These are phyloP conservation scores for Phytopythium litorale DNA, from an alignment of 352 stramenopile species.

Conservation along the genomic window DNA sequence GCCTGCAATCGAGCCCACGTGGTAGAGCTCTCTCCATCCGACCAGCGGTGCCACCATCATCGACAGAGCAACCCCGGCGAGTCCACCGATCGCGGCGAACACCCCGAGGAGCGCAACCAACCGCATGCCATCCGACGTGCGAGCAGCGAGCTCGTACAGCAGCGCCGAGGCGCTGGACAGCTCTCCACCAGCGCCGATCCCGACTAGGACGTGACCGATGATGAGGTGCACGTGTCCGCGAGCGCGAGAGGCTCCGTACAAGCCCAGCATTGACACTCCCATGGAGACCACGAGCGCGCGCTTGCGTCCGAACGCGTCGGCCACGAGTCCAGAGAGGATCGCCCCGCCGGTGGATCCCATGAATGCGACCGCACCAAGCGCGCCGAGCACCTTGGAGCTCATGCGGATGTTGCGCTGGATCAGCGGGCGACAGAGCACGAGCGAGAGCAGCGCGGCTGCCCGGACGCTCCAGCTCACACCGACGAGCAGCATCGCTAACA, in stretches of 20 bases:
- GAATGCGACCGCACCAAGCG: not conserved
- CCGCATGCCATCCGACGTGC: not conserved
- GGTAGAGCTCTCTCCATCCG: conserved; percentile 5
- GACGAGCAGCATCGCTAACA: not conserved
- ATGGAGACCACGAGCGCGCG: not conserved
- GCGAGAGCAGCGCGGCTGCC: not conserved
- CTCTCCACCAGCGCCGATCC: conserved; percentile 4
- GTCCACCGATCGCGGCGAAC: not conserved
- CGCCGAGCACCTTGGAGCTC: conserved; percentile 6
- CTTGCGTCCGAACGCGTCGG: conserved; percentile 3
- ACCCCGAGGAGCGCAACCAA: conserved; percentile 2
- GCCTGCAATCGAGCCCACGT: too few species aligned
- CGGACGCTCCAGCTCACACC: not conserved
- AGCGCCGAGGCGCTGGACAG: not conserved
- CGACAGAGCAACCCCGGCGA: not conserved
- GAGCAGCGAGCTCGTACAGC: not conserved
- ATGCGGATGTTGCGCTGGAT: conserved; percentile 3
- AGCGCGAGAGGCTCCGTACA: not conserved
- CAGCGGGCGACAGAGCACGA: not conserved
- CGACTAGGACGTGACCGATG: not conserved
- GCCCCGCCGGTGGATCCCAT: not conserved
- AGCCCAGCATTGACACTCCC: not conserved
- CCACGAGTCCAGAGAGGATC: not conserved
- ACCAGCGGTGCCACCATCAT: not conserved
- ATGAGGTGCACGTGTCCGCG: conserved; percentile 1